Percentiles rank a stretch among this genome's conserved stretches.
phyloP scores from a whole-genome alignment of 108 stramenopile genomes.

The Tribonema minus region DNA sequence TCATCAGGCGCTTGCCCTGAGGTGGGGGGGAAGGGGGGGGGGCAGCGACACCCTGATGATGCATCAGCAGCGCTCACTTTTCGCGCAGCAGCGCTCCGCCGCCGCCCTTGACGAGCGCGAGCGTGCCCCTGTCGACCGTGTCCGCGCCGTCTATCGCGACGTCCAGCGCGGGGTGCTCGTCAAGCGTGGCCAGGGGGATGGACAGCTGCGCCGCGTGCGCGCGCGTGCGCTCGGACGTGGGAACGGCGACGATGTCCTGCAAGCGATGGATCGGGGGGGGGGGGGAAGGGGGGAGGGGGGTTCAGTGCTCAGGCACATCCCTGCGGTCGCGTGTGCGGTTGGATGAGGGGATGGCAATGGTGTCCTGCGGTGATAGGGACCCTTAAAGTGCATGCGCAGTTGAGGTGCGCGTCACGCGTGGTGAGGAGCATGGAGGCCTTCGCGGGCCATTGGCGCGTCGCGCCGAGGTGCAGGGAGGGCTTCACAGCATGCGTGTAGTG shows the following conservation, averaged over 20 bases:
- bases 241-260: constrained; percentile 69
- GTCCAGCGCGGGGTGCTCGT: constrained; percentile 87
- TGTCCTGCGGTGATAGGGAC: neutral
- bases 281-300: too few species aligned
- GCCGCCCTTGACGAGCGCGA: constrained; percentile 89
- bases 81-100: constrained; percentile 5
- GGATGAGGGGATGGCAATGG: neutral
- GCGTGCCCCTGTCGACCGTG: constrained; percentile 73
- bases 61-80: too few species aligned
- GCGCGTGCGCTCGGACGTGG: constrained; percentile 6
- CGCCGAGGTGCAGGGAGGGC: neutral
- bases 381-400: neutral
- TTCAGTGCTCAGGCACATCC: too few species aligned
- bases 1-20: too few species aligned
- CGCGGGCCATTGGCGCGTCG: neutral
- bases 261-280: constrained; percentile 80
- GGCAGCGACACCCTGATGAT: too few species aligned
- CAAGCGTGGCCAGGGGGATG: constrained; percentile 85
- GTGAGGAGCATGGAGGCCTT: neutral
- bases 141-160: constrained; percentile 97
- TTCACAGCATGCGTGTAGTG: neutral
- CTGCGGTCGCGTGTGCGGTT: neutral
- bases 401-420: neutral
- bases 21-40: too few species aligned
- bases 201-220: constrained; percentile 61